These are phyloP conservation scores for Rhodotorula sp. DNA, from an alignment of 1,284 basidiomycete genomes.

Conservation along the genomic window DNA sequence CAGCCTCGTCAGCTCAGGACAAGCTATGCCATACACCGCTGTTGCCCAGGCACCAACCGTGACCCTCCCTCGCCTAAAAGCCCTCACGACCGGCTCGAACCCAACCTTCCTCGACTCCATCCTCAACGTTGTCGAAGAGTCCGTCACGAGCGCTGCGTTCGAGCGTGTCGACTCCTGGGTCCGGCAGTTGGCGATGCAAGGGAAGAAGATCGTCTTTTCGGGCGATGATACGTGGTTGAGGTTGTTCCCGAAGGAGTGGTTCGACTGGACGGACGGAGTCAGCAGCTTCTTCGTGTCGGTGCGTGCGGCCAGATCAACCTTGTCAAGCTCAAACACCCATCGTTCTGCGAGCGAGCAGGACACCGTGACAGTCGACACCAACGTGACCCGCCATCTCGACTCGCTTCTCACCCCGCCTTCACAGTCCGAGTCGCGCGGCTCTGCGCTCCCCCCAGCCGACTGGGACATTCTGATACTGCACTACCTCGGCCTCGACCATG, in stretches of 20 bases:
- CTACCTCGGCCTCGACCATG: constrained; percentile 42
- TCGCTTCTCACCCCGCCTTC: neutral
- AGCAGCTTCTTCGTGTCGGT: constrained; percentile 42
- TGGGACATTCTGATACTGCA: constrained; percentile 41
- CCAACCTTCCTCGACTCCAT: constrained; percentile 42
- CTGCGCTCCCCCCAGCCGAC: neutral
- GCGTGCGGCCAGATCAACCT: neutral
- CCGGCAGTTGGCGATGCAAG: constrained; percentile 10
- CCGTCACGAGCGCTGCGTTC: constrained; percentile 16
- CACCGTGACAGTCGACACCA: constrained; percentile 36
- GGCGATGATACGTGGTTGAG: constrained; percentile 43
- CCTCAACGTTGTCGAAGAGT: constrained; percentile 38
- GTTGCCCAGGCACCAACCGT: constrained; percentile 41
- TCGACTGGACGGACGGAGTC: constrained; percentile 32
- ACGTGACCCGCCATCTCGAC: constrained; percentile 40
- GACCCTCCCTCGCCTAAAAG: constrained; percentile 41
- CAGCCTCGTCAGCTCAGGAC: constrained; percentile 31
- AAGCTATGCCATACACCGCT: constrained; percentile 36
- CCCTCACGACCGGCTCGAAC: constrained; percentile 41
- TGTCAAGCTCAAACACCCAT: neutral
- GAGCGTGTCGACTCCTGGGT: constrained; percentile 40
- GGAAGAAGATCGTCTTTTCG: constrained; percentile 25
- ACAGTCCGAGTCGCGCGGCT: fast-evolving
- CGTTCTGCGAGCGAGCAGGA: constrained; percentile 19
- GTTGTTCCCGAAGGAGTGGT: constrained; percentile 37